Evolutionary conservation across 2,329 filamentous ascomycete genomes (phyloP), one percentile per base, ranked within the genome.

Genomic region (Scedosporium minutisporum): DNA sequence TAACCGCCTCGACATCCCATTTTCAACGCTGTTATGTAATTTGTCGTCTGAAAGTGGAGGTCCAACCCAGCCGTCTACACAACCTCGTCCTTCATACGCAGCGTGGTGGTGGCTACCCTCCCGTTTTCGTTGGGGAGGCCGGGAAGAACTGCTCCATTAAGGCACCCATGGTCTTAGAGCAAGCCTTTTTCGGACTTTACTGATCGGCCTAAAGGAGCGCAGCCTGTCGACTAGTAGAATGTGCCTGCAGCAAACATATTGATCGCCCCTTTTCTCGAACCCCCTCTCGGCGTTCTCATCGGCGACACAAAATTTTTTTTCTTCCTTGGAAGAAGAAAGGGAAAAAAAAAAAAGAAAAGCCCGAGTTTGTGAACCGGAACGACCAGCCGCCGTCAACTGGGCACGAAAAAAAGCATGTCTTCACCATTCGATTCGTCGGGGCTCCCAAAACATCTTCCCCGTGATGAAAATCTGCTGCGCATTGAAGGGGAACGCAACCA

Each of bases 381-480:
- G 21, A 55, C 51, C 44, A 48, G 44, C 44, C n/a, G 51, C 23
- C 23, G 23, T 29, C 51, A 55, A 23, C 51, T 55, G 51, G 51
- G 29, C 18, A 12, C 18, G 9, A 55, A 48, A 53, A 53, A 55
- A 55, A 55, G 51, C 51, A 55, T 14, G 51, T 23, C 23, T 57
- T 18, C 9, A 23, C 60, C 25, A 18, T 61, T 61, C 48, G 46
- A 61, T 61, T 61, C 60, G 60, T 57, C 60, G 27, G 60, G 44
- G 60, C 27, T 21, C 10, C 33, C 18, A 42, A 51, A 57, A 23
- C 21, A 55, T 48, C 42, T 61, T 61, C 60, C 60, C 60, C 60
- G 60, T 61, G 60, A 61, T 57, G 60, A 61, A 23, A 61, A 61
- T 55, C 29, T 42, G 60, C 60, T 61, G 60, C 46, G 48, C 25